A percentile compares a stretch with the other conserved stretches of the same genome.
These are phyloP conservation scores for Ustilaginoidea virens DNA, from an alignment of 2,329 filamentous ascomycete genomes.

Conservation along the genomic window DNA sequence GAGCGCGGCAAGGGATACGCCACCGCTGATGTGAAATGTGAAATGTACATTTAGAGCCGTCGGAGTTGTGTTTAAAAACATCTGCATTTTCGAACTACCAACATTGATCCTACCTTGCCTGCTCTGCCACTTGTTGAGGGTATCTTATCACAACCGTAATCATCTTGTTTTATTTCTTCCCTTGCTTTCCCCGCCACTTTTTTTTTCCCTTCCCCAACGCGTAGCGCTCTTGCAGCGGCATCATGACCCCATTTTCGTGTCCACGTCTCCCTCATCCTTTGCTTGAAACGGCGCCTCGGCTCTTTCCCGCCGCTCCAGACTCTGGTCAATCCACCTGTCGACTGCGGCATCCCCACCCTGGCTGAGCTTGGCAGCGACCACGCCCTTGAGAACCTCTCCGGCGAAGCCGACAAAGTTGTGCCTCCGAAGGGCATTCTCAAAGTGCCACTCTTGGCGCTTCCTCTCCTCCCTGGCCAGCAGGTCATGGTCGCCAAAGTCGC, in stretches of 20 bases:
- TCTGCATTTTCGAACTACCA: too few species aligned
- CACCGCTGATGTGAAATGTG: too few species aligned
- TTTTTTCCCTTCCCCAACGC: too few species aligned
- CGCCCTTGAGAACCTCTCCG: constrained; percentile 76
- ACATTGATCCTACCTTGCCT: too few species aligned
- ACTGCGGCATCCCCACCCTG: constrained; percentile 51
- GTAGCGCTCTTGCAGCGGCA: too few species aligned
- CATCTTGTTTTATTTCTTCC: too few species aligned
- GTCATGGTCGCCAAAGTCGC: constrained; percentile 71
- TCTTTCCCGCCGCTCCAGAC: constrained; percentile 37
- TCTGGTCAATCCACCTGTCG: constrained; percentile 56
- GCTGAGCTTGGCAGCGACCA: constrained; percentile 58
- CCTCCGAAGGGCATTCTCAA: constrained; percentile 81
- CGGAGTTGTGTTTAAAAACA: too few species aligned
- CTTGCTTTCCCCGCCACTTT: too few species aligned
- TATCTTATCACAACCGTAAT: too few species aligned
- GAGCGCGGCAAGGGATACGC: too few species aligned
- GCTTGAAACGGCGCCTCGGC: constrained; percentile 19
- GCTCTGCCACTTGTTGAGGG: too few species aligned
- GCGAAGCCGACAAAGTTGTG: constrained; percentile 97
- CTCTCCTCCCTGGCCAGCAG: constrained; percentile 63
- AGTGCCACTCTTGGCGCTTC: constrained; percentile 77
- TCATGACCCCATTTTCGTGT: constrained; percentile 19
- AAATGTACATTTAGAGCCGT: too few species aligned
- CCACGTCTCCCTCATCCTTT: background rate